Base-by-base conservation (phyloP, 2,329 filamentous ascomycete genomes). In the Colletotrichum graminicola region DNA sequence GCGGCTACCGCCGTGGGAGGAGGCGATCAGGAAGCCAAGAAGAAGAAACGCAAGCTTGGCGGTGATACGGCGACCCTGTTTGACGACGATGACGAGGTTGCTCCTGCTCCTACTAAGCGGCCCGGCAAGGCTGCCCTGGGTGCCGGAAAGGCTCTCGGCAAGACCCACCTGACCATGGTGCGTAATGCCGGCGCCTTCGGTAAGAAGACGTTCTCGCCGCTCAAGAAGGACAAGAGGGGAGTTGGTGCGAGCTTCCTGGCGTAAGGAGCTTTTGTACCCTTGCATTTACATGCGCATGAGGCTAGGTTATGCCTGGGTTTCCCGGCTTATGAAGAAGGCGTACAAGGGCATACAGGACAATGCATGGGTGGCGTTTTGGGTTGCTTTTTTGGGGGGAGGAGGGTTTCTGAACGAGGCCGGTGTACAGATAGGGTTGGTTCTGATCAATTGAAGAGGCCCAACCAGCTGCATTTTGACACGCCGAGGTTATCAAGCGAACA, bases 41-140 rank as follows among this genome's bases (percentile, higher is more conserved):
- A 89, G 78, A 94, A 92, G 85, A 94, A 92, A 84, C 89, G 92
- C 73, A 95, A 94, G 80, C 82, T 94, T 6, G 84, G 93, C 1
- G 90, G 91, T 5, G 83, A 82, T 29, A 85, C 87, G 29, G 89
- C 87, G 59, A 93, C 90, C 3, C 78, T 96, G 7, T 94, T 95
- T 70, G 91, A 92, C 5, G 91, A 92, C 11, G 86, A 85, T 6
- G 89, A 80, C 14, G 88, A 88, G 71, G 82, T 78, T 36, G 77
- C 76, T 36, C 74, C 36, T 21, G 59, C 61, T 43, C 54, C 65
- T 60, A 36, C 63, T 8, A 78, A 81, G 73, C 78, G 78, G 57
- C 77, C 79, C 69, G 73, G 78, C 18, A 84, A 83, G 74, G 65
- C 77, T 32, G 75, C 76, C 61, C 76, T 82, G 59, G 78, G 71